Evolutionary conservation across 2,329 filamentous ascomycete species (phyloP), one percentile per base, ranked within the genome.

Genomic region (Monilinia polystroma): DNA sequence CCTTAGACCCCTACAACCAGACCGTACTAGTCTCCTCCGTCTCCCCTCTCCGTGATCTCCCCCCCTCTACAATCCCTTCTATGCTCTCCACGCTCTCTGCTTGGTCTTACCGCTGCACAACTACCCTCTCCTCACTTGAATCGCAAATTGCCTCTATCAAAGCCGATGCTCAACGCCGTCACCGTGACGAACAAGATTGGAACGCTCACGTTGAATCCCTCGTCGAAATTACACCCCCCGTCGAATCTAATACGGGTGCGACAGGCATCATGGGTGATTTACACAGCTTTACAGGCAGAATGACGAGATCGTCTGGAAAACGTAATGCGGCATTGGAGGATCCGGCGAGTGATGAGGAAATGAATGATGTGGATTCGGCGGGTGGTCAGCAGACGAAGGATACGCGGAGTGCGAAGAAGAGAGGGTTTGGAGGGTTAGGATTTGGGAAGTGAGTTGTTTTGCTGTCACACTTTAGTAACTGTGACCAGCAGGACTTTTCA

Each of bases 11-110:
- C 4, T 86, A 86, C 67, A 84, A 89, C 66, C 86, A 89, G 45
- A 84, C 85, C 68, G 90, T 98, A 29, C 86, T 89, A 75, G 87
- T 98, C 64, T 89, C 88, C 62, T 89, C 90, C 68, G 87, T 97
- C 43, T 87, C 93, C 0, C 90, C 95, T 0, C 85, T 97, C 1
- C 92, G 95, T 26, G 95, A 99, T 77, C 85, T 97, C 1, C 85
- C 87, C 1, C 92, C 93, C 0, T 86, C 87, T 67, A 86, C 88
- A 66, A 84, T 97, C 16, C 85, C 87, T 0, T 78, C 80, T 1
- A 89, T 97, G 80, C 84, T 92, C 38, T 77, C 79, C 3, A 85
- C 88, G 16, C 84, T 99, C 14, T 82, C 83, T 41, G 83, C 84
- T 66, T 99, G 94, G 94, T 87, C 90, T 63, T 81, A 79, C n/a